Conservation (phyloP, 306 rosid genomes). For the Albizia julibrissin region DNA sequence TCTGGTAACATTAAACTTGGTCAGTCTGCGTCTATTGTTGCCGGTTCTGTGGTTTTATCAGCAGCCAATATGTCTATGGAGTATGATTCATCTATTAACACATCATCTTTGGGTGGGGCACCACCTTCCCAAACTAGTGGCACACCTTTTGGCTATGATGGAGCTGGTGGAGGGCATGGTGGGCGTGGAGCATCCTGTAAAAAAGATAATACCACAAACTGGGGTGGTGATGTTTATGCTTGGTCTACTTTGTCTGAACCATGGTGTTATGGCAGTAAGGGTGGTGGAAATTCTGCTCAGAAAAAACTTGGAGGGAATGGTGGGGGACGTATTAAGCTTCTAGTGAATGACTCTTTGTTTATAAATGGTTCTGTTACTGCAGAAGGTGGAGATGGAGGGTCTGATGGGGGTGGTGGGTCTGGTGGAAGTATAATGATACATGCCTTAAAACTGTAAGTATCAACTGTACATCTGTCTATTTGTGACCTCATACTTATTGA, state of each 20-base stretch:
- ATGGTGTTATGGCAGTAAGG: constrained; percentile 96
- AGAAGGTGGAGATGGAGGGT: constrained; percentile 89
- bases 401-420: constrained; percentile 91
- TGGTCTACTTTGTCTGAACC: constrained; percentile 89
- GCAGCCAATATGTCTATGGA: constrained; percentile 81
- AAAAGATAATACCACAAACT: constrained; percentile 69
- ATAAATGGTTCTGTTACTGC: constrained; percentile 80
- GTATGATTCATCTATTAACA: constrained; percentile 60
- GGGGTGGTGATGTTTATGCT: constrained; percentile 99
- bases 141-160: constrained; percentile 82
- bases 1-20: constrained; percentile 91
- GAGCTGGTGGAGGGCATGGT: constrained; percentile 99
- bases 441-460: constrained; percentile 90
- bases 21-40: constrained; percentile 68
- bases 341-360: constrained; percentile 67
- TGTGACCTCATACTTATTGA: constrained; percentile 30
- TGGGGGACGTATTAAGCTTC: constrained; percentile 85
- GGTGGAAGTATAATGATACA: constrained; percentile 87
- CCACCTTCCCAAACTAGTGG: constrained; percentile 99
- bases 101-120: constrained; percentile 85
- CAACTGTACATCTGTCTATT: constrained; percentile 26
- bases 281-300: constrained; percentile 68
- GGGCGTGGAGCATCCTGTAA: constrained; percentile 98
- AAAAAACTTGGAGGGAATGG: constrained; percentile 81
- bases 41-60: constrained; percentile 82